These are phyloP conservation scores for Bryoerythrophyllum caledonicum DNA, from an alignment of 225 moss, liverwort and hornwort species.

Conservation along the genomic window DNA sequence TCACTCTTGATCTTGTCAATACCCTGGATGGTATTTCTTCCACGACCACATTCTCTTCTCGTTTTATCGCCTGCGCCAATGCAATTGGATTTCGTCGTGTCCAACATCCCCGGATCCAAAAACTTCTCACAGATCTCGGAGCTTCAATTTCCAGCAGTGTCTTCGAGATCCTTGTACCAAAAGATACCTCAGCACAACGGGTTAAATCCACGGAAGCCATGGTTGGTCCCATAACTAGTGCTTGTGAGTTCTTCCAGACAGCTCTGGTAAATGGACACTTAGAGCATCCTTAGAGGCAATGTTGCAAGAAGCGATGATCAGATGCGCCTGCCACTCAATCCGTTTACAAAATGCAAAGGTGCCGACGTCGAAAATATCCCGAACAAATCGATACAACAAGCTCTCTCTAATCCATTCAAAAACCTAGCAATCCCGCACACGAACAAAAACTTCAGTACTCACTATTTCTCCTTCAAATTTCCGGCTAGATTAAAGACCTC, in stretches of 20 bases:
- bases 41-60: slow-evolving; percentile 25
- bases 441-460: slow-evolving; percentile 1
- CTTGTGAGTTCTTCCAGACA: slow-evolving; percentile 17
- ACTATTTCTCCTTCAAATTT: neutral
- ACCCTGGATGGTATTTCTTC: slow-evolving; percentile 17
- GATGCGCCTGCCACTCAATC: slow-evolving; percentile 12
- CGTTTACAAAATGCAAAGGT: slow-evolving; percentile 4
- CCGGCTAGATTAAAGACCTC: neutral
- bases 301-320: slow-evolving; percentile 12
- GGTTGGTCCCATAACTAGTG: slow-evolving; percentile 33
- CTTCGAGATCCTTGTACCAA: slow-evolving; percentile 36
- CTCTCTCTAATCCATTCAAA: neutral
- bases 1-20: slow-evolving; percentile 16
- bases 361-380: neutral
- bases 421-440: neutral
- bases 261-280: slow-evolving; percentile 1
- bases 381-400: neutral
- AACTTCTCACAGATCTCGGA: slow-evolving; percentile 20
- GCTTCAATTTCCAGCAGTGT: slow-evolving; percentile 33
- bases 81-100: slow-evolving; percentile 35
- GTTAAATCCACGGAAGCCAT: slow-evolving; percentile 44
- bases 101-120: slow-evolving; percentile 40
- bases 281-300: slow-evolving; percentile 20
- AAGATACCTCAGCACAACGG: slow-evolving; percentile 30
- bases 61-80: slow-evolving; percentile 16